These are phyloP conservation scores for Elsinoe arachidis DNA, from an alignment of 2,329 filamentous ascomycete species.

Conservation along the genomic window DNA sequence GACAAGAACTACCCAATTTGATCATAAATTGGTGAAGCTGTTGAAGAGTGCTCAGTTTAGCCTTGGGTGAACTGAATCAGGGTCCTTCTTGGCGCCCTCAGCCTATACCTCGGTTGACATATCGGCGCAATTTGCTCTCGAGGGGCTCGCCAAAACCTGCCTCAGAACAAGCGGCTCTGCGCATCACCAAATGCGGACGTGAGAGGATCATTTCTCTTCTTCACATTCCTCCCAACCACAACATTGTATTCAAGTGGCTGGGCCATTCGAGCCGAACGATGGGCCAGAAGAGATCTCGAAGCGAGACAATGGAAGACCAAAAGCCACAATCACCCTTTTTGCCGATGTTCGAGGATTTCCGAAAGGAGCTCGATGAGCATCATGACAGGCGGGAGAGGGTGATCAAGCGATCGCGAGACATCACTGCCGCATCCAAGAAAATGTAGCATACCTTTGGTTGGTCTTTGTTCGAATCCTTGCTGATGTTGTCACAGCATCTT, in stretches of 20 bases:
- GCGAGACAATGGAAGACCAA: slow-evolving; percentile 17
- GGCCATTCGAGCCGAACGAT: slow-evolving; percentile 1
- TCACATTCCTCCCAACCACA: neutral
- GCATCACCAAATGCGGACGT: neutral
- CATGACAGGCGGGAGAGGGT: slow-evolving; percentile 85
- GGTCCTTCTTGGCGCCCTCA: no score
- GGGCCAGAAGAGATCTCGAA: slow-evolving; percentile 17
- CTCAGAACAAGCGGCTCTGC: neutral
- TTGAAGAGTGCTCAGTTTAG: no score
- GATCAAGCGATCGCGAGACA: slow-evolving; percentile 83
- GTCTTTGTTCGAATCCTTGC: slow-evolving; percentile 16
- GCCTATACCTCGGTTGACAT: no score
- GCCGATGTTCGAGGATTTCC: slow-evolving; percentile 76
- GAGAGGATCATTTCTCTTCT: neutral
- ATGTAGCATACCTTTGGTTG: slow-evolving; percentile 52
- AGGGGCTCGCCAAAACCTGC: neutral
- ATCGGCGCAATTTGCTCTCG: no score
- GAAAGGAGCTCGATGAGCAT: slow-evolving; percentile 83
- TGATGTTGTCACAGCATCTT: slow-evolving; percentile 55
- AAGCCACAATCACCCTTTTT: slow-evolving; percentile 36
- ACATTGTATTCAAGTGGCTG: neutral
- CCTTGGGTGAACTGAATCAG: no score
- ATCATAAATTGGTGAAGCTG: no score
- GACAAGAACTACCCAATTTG: no score
- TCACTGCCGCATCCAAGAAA: slow-evolving; percentile 93